Evolutionary conservation across 129 eudicot genomes (phyloP), one percentile per base, ranked within the genome.

Genomic region (Escallonia rubra): DNA sequence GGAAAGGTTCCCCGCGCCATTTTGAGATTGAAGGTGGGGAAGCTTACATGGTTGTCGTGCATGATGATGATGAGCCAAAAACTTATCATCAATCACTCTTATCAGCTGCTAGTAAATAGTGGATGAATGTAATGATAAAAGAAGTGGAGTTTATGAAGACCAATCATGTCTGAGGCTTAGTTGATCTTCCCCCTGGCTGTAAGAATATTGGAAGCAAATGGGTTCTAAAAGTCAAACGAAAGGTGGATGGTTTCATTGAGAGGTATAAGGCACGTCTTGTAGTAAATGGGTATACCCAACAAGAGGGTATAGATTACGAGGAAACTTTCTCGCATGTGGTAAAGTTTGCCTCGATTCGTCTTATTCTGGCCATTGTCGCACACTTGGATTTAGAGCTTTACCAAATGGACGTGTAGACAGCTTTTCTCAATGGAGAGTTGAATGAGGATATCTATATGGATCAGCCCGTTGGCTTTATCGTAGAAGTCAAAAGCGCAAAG

Each of bases 351-450:
- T 64, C 43, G 2, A 44, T 64, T 23, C 44, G 43, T 43, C 69
- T 64, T 1, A 47, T 64, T 10, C 15, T 46, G 46, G 57, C 69
- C 7, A 46, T 64, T 44, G 57, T 64, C 54, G 54, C 53, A 10
- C 72, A 40, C 41, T 12, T 68, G 57, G 42, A 56, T 57, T 41
- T 67, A 41, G 40, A 40, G 41, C 41, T 42, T 45, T 13, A 3
- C 43, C 62, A 67, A 11, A 67, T 53, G 64, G 55, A 68, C 8
- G 41, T 55, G 4, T 56, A 68, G 38, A 57, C 10, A 8, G 15
- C 23, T 6, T 68, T 43, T 62, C 66, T 62, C 66, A 62, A 62
- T 62, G 51, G 66, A 62, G 62, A 57, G 34, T 42, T 57, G 7
- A 10, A 23, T 3, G 11, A 23, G 43, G 42, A 57, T 3, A 57